Evolutionary conservation across 1,139 yeast genomes (phyloP).

Genomic region (Nakaseomyces kungkrabaensis): DNA sequence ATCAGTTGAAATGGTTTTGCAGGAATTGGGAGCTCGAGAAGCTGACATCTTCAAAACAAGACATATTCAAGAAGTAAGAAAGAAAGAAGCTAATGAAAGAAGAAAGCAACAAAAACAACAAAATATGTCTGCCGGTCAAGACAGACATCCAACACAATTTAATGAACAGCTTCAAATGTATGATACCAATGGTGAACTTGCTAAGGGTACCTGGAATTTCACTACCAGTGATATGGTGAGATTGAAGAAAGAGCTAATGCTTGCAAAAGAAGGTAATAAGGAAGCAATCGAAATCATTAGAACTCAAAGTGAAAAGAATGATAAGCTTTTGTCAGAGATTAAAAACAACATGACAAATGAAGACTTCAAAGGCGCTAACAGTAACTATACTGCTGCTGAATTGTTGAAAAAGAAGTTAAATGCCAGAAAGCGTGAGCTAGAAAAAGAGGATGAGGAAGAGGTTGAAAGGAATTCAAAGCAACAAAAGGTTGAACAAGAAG

Average conservation of each 20-base stretch:
- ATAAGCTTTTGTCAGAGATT: constrained; percentile 18
- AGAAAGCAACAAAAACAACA: constrained; percentile 39
- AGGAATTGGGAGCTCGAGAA: constrained; percentile 61
- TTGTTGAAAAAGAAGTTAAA: constrained; percentile 32
- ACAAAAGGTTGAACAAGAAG: constrained; percentile 10
- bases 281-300: constrained; percentile 62
- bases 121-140: constrained; percentile 52
- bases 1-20: constrained; percentile 65
- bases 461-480: constrained; percentile 8
- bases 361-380: constrained; percentile 30
- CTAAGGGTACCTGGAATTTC: constrained; percentile 54
- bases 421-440: constrained; percentile 20
- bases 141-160: constrained; percentile 66
- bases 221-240: constrained; percentile 66
- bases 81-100: constrained; percentile 54
- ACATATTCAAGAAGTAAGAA: constrained; percentile 56
- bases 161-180: constrained; percentile 68
- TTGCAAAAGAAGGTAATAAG: constrained; percentile 67
- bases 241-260: constrained; percentile 53
- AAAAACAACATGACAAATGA: constrained; percentile 25
- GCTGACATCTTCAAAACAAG: constrained; percentile 66
- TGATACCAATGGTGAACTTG: constrained; percentile 55
- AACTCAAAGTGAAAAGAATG: constrained; percentile 28
- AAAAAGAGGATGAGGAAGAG: constrained; percentile 14
- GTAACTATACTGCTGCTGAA: constrained; percentile 36